Evolutionary conservation across 768 basidiomycete genomes (phyloP).

Genomic region (Tricholoma bakamatsutake): DNA sequence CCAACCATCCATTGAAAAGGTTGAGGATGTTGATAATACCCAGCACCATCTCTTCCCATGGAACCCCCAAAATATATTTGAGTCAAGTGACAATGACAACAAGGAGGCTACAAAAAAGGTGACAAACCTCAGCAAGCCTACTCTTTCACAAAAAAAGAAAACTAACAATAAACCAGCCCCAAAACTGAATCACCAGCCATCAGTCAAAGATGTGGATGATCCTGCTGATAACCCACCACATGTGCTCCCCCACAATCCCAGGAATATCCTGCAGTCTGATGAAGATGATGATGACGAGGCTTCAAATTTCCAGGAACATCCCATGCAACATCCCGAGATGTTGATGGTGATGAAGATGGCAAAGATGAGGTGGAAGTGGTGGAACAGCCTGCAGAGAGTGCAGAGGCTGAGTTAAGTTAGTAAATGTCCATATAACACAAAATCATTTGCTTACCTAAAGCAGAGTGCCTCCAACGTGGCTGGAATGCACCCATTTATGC

Average conservation of each 20-base stretch:
- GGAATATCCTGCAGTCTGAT: not conserved
- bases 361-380: conserved; percentile 2
- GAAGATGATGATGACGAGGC: not conserved
- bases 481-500: no score
- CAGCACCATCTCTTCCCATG: no score
- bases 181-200: not conserved
- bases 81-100: no score
- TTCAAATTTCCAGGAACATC: not conserved
- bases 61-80: no score
- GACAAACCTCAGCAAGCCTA: no score
- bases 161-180: not conserved
- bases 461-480: no score
- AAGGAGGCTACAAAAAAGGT: no score
- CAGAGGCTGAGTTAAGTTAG: no score
- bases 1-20: no score
- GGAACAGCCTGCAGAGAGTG: conserved; percentile 1
- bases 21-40: no score
- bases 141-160: not conserved
- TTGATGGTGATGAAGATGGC: not conserved
- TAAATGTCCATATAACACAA: no score
- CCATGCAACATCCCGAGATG: not conserved
- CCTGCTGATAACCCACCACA: not conserved
- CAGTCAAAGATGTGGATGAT: not conserved
- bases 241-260: not conserved
- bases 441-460: no score